Conservation (phyloP, 1,284 basidiomycete species). For the Fomitiporia mediterranea region DNA sequence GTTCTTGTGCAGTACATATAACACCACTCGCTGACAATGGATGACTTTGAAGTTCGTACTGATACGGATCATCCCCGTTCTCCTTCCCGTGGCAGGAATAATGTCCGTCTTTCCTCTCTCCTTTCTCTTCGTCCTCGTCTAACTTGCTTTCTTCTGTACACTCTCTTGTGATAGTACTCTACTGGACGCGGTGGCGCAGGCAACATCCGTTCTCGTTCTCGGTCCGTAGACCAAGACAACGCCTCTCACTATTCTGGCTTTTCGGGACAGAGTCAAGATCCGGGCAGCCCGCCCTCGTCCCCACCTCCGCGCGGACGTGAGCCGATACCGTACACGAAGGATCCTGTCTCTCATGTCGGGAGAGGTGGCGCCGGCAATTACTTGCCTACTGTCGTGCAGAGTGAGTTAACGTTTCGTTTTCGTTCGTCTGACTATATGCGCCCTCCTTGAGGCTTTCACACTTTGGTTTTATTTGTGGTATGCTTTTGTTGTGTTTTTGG, state of each 20-base stretch:
- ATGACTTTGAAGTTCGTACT: too few species aligned
- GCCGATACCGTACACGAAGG: constrained; percentile 30
- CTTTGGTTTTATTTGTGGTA: neutral
- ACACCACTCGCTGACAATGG: too few species aligned
- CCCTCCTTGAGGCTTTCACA: neutral
- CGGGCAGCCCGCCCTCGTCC: constrained; percentile 32
- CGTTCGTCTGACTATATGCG: constrained; percentile 18
- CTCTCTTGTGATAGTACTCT: constrained; percentile 51
- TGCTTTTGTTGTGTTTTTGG: neutral
- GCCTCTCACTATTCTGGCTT: too few species aligned
- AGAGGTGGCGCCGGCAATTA: constrained; percentile 79
- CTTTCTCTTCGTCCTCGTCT: neutral
- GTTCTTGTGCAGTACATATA: too few species aligned
- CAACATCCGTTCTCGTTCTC: constrained; percentile 49
- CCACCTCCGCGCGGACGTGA: constrained; percentile 54
- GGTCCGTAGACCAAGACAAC: too few species aligned
- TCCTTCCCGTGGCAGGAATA: constrained; percentile 29
- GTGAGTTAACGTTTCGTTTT: constrained; percentile 28
- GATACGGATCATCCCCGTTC: constrained; percentile 27
- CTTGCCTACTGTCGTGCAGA: constrained; percentile 58
- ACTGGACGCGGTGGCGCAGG: constrained; percentile 65
- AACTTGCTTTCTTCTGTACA: neutral
- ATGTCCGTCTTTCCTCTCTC: constrained; percentile 24
- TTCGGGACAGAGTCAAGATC: too few species aligned
- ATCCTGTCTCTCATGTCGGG: constrained; percentile 53